Evolutionary conservation across 106 monocot species (phyloP), one percentile per base, ranked within the genome.

Genomic region (Dendrobium chrysotoxum): DNA sequence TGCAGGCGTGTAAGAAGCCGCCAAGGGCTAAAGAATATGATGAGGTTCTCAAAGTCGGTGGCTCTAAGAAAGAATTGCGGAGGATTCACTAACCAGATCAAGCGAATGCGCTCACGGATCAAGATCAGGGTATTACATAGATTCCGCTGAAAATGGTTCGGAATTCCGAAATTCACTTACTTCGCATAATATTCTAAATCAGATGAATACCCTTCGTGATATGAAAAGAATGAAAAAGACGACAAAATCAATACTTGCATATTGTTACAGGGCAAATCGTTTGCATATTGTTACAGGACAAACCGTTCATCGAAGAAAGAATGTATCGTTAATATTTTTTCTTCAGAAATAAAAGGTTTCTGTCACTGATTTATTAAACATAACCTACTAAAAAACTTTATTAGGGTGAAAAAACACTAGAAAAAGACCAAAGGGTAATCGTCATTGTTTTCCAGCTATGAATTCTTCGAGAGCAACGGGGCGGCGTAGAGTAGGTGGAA

Each of bases 41-140:
- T 71, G 71, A 28, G 31, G 1, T 71, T 28, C 17, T 71, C 71
- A 71, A 71, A 71, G 12, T 71, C 71, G 28, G 15, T 35, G 71
- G 38, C 71, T 15, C 11, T 71, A 17, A 38, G 71, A 31, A 38
- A 35, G 16, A 71, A 71, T 71, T 71, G 71, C 38, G 17, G 4
- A 71, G 35, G 4, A 4, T 38, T 71, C 38, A 35, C 31, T 18
- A 71, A 71, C 71, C 10, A 13, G 71, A 71, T 71, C 38, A 71
- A 38, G 16, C 31, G 71, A 71, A 31, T 71, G 35, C 71, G 71
- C 71, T 28, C 71, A 31, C 71, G 71, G 38, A 71, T 71, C 31
- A 71, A 38, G 71, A 71, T 71, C 35, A 71, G 17, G 16, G 71
- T 11, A 35, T 38, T 71, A 5, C 71, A 71, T 35, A 31, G 71